Evolutionary conservation across 768 basidiomycete genomes (phyloP).

Genomic region (Phylloporus sp.): DNA sequence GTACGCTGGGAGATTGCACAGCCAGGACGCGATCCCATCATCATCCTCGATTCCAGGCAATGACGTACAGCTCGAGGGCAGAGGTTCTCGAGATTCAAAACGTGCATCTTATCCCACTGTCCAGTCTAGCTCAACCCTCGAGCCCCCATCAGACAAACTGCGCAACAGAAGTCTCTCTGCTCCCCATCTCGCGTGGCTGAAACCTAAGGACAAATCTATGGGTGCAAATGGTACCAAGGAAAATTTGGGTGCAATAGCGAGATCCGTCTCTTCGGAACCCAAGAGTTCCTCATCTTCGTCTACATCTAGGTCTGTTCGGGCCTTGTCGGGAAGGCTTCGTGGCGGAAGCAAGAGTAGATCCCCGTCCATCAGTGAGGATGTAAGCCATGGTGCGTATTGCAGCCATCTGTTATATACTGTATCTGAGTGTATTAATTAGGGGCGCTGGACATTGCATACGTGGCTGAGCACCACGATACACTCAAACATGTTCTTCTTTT

Average conservation of each 20-base stretch:
- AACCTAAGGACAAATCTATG: constrained; percentile 28
- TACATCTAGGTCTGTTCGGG: constrained; percentile 13
- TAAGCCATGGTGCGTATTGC: constrained; percentile 16
- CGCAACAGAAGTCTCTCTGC: constrained; percentile 55
- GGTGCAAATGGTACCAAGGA: constrained; percentile 10
- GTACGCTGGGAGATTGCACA: constrained; percentile 65
- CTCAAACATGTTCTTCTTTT: constrained; percentile 78
- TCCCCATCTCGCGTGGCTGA: constrained; percentile 57
- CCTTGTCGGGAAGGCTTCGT: constrained; percentile 21
- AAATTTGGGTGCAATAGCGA: neutral
- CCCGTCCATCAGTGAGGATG: constrained; percentile 9
- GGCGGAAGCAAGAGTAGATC: constrained; percentile 21
- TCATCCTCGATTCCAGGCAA: constrained; percentile 16
- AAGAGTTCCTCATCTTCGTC: neutral
- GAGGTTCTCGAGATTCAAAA: constrained; percentile 15
- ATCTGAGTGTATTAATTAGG: constrained; percentile 11
- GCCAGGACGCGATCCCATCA: constrained; percentile 65
- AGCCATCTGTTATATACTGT: neutral
- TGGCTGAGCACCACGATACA: constrained; percentile 83
- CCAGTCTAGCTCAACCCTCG: constrained; percentile 9
- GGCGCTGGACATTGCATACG: constrained; percentile 43
- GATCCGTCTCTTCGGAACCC: constrained; percentile 18
- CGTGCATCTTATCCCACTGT: constrained; percentile 19
- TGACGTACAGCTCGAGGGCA: constrained; percentile 1
- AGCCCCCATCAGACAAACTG: constrained; percentile 24